Conservation (phyloP, 176 grass and related monocot genomes). For the Musa itinerans region DNA sequence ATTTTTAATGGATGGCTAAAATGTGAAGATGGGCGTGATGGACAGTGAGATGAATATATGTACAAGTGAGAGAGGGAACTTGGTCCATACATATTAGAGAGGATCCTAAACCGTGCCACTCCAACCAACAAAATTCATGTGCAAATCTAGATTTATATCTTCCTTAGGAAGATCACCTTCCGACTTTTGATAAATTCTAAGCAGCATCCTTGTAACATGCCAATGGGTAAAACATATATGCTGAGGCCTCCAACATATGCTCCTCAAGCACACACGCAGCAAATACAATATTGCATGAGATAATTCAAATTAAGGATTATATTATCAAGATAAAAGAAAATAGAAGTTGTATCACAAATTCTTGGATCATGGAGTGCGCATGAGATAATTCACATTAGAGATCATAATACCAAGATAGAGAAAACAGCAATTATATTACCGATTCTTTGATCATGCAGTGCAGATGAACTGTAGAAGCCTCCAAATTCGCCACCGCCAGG, state of each 20-base stretch:
- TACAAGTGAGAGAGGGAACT: too few relatives aligned
- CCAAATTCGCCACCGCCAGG: conserved; percentile 11
- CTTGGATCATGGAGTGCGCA: conserved; percentile 31
- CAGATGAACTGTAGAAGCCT: conserved; percentile 37
- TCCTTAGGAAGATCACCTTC: background rate
- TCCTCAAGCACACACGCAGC: background rate
- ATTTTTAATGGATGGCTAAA: too few relatives aligned
- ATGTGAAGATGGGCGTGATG: too few relatives aligned
- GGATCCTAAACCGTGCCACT: background rate
- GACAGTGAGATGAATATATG: too few relatives aligned
- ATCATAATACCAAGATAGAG: background rate
- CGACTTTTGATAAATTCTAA: too few relatives aligned
- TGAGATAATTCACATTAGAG: background rate
- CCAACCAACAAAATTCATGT: background rate
- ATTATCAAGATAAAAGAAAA: background rate
- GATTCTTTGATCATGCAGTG: conserved; percentile 30
- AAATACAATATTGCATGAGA: background rate
- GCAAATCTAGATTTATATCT: background rate
- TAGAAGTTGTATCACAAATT: conserved; percentile 22
- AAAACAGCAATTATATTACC: conserved; percentile 15
- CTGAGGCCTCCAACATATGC: too few relatives aligned
- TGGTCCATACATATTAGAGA: too few relatives aligned
- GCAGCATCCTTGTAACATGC: too few relatives aligned
- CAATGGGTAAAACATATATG: too few relatives aligned
- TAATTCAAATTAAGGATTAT: background rate